These are phyloP conservation scores for Setaria viridis DNA, from an alignment of 202 grass and related monocot genomes.

Conservation along the genomic window DNA sequence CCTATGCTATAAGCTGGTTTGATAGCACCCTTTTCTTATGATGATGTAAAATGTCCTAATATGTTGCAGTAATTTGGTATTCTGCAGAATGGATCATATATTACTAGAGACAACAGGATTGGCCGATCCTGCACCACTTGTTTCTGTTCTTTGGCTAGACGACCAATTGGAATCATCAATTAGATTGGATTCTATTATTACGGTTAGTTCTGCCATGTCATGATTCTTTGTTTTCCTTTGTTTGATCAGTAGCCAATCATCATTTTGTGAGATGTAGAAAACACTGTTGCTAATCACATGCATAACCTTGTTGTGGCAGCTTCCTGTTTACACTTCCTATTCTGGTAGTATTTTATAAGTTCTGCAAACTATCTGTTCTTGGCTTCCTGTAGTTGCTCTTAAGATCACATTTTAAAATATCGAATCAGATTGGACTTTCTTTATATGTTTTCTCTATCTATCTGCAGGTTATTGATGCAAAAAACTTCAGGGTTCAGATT, in stretches of 20 bases:
- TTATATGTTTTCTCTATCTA: slow-evolving; percentile 23
- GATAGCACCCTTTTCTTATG: background rate
- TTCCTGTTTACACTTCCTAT: slow-evolving; percentile 23
- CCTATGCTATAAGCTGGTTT: slow-evolving; percentile 30
- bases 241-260: background rate
- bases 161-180: slow-evolving; percentile 92
- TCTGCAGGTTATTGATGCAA: slow-evolving; percentile 85
- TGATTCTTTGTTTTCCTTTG: background rate
- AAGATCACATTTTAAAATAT: slow-evolving; percentile 7
- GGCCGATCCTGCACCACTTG: slow-evolving; percentile 89
- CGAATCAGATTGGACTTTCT: background rate
- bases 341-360: slow-evolving; percentile 20
- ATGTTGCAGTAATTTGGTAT: slow-evolving; percentile 33
- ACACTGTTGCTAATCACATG: slow-evolving; percentile 27
- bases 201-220: slow-evolving; percentile 59
- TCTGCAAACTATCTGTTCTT: slow-evolving; percentile 13
- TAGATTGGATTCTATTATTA: slow-evolving; percentile 91
- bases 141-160: slow-evolving; percentile 92
- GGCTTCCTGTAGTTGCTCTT: slow-evolving; percentile 14
- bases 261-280: slow-evolving; percentile 27
- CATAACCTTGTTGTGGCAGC: background rate
- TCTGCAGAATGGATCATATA: slow-evolving; percentile 93
- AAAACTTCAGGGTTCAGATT: slow-evolving; percentile 92
- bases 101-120: slow-evolving; percentile 97
- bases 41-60: slow-evolving; percentile 42